Base-by-base conservation (phyloP, 228 moss, liverwort and hornwort species). In the Sphagnum magellanicum region DNA sequence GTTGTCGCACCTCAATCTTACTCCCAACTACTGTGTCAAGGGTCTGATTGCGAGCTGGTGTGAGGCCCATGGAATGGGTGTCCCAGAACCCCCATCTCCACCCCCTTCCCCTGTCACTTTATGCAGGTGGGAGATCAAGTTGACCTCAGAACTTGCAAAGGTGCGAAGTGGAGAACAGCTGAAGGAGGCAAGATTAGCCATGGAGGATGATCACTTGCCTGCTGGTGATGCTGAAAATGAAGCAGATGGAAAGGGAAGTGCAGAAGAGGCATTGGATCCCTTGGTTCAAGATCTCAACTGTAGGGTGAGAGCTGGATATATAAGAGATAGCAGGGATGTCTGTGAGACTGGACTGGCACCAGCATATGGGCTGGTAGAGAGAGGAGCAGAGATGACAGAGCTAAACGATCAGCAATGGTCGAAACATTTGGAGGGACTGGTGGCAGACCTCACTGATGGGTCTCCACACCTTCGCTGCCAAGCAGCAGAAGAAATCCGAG, bases 101-200 rank as follows among this genome's bases (percentile, higher is more conserved):
- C 92, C 85, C n/a, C 82, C 84, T n/a, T 90, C 92, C 50, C 92
- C 92, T 14, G 81, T 79, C 13, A 76, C 80, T 48, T 83, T 79
- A 13, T 79, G 77, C 73, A 75, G 83, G 77, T 85, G 87, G 85
- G 89, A 83, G 70, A 73, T 79, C 50, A 73, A 73, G 48, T 79
- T 82, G 11, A 76, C 79, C 17, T 79, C 85, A 11, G 92, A 89
- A 69, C 82, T 79, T n/a, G 73, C 77, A 59, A 86, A 82, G 64
- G 79, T 79, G 4, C 71, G 59, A 15, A 81, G 79, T 66, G 74
- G 73, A 14, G 82, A 80, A 59, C 80, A 82, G 48, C 74, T 73
- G 51, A 86, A 86, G 60, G 74, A 80, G 6, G 72, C 82, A 7
- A 79, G 82, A 51, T 69, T 82, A 32, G 82, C 80, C 68, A 67